Conservation (phyloP, 164 flowering plant species). For the Hamamelis virginiana region DNA sequence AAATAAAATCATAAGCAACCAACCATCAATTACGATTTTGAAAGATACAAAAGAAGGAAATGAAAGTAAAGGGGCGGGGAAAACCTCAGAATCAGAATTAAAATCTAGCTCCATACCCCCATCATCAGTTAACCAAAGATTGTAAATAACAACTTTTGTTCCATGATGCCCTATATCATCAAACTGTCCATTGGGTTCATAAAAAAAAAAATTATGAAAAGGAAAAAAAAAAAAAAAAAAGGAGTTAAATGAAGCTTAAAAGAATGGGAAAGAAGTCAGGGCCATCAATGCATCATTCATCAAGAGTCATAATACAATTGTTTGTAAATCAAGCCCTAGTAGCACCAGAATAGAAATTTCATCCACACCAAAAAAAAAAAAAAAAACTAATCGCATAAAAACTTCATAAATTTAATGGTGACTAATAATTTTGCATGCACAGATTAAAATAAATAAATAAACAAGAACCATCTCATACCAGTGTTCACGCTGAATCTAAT, state of each 20-base stretch:
- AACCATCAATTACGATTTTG: background rate
- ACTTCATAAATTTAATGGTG: too few relatives aligned
- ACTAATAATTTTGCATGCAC: too few relatives aligned
- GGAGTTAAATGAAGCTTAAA: background rate
- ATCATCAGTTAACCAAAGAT: slow-evolving; percentile 73
- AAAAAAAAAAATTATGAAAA: too few relatives aligned
- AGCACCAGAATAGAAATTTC: background rate
- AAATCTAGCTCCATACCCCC: slow-evolving; percentile 82
- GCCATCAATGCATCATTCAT: background rate
- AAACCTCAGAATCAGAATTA: slow-evolving; percentile 69
- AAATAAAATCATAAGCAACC: slow-evolving; percentile 7
- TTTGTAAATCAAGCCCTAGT: background rate
- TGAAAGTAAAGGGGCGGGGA: background rate
- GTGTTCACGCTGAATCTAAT: too few relatives aligned
- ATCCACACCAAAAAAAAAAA: background rate
- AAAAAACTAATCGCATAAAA: too few relatives aligned
- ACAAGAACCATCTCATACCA: too few relatives aligned
- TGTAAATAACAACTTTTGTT: slow-evolving; percentile 76
- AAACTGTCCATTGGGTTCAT: slow-evolving; percentile 47
- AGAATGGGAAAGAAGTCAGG: background rate
- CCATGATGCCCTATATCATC: slow-evolving; percentile 84
- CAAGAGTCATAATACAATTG: background rate
- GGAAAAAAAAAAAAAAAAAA: background rate
- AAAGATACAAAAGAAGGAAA: background rate
- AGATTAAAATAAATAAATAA: too few relatives aligned